Percentiles rank a stretch among this genome's conserved stretches.
phyloP scores from a whole-genome alignment of 2,329 filamentous ascomycete species.

The Verticillium zaregamsianum region DNA sequence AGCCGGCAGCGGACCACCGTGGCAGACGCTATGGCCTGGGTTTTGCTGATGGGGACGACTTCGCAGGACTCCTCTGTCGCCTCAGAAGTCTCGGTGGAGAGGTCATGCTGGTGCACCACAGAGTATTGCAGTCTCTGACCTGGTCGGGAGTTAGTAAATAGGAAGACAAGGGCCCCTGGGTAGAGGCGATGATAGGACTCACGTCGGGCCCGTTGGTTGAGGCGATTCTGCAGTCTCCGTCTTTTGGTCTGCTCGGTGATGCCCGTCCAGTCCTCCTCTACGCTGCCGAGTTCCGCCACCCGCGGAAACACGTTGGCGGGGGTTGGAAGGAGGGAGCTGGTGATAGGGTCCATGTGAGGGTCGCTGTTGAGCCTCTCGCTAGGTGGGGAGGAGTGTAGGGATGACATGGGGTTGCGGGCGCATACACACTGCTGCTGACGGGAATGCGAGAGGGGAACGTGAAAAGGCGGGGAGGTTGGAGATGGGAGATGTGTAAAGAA shows the following conservation, averaged over 20 bases:
- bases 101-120: not conserved
- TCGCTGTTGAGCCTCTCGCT: too few species aligned
- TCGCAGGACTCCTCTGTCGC: too few species aligned
- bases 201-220: conserved; percentile 6
- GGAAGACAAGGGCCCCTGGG: too few species aligned
- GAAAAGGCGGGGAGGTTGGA: too few species aligned
- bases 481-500: too few species aligned
- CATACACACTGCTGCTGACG: too few species aligned
- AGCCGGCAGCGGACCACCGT: not conserved
- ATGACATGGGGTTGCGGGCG: too few species aligned
- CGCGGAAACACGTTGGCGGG: not conserved
- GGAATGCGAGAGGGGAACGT: too few species aligned
- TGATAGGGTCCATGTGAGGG: too few species aligned
- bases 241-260: conserved; percentile 2
- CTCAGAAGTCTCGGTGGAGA: too few species aligned
- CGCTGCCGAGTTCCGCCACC: not conserved
- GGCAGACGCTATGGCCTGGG: not conserved
- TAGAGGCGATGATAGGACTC: not conserved
- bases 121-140: not conserved
- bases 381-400: too few species aligned
- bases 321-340: too few species aligned
- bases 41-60: not conserved
- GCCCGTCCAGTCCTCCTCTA: not conserved
- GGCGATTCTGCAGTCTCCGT: conserved; percentile 5
- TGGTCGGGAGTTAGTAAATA: not conserved